A percentile compares a stretch with the other conserved stretches of the same genome.
phyloP scores from a whole-genome alignment of 768 basidiomycete species.

The Serendipita vermifera region DNA sequence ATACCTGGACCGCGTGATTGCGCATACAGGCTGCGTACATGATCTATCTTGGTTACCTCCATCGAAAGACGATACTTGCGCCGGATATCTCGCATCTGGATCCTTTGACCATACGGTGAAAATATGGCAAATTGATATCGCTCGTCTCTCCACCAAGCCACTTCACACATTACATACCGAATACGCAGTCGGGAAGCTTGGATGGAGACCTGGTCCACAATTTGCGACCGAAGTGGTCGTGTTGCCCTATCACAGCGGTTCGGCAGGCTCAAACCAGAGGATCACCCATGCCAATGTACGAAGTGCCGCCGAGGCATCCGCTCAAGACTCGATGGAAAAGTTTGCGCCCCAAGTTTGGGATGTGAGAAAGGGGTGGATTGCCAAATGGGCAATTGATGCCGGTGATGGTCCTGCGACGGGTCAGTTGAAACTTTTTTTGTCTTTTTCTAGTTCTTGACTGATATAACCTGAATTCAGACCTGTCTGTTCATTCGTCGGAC shows the following conservation, averaged over 20 bases:
- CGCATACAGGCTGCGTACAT: not conserved
- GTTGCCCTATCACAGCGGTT: constrained; percentile 14
- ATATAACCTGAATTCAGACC: constrained; percentile 31
- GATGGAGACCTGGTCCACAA: constrained; percentile 63
- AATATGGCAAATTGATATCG: not conserved
- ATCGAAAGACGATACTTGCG: not conserved
- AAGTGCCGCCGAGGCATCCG: not conserved
- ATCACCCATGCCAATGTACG: constrained; percentile 11
- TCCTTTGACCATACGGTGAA: constrained; percentile 7
- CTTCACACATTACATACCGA: constrained; percentile 36
- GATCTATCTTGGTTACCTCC: not conserved
- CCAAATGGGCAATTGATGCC: constrained; percentile 63
- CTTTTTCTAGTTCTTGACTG: not conserved
- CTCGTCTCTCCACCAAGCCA: not conserved
- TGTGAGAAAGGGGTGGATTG: constrained; percentile 63
- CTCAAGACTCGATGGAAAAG: constrained; percentile 25
- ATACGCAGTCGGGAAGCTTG: constrained; percentile 18
- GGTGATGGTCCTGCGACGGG: constrained; percentile 66
- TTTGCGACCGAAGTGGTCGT: constrained; percentile 39
- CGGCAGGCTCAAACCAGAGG: constrained; percentile 8
- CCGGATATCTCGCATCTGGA: not conserved
- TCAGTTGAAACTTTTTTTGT: constrained; percentile 23
- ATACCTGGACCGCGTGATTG: not conserved
- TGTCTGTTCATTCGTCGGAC: constrained; percentile 57
- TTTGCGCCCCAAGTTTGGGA: constrained; percentile 77